Conservation (phyloP, 441 rosid species). For the Euphorbia schlechtendalii region DNA sequence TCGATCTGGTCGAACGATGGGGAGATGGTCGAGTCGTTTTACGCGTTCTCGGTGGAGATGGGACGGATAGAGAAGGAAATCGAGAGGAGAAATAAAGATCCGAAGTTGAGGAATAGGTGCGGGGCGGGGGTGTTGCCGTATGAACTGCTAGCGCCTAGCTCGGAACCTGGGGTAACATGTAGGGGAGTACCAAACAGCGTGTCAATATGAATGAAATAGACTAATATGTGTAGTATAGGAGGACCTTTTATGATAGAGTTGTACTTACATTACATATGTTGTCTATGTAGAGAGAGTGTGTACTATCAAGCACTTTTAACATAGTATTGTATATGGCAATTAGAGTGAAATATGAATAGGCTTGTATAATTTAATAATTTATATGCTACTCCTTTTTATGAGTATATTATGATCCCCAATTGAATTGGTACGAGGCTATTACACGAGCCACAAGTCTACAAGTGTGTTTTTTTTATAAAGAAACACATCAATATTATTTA, state of each 20-base stretch:
- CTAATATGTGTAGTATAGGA: background rate
- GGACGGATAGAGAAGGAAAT: conserved; percentile 72
- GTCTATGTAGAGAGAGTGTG: background rate
- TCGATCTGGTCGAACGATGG: conserved; percentile 75
- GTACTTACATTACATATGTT: conserved; percentile 7
- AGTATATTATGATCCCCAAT: no score
- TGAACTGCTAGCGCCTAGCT: conserved; percentile 79
- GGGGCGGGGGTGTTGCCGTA: conserved; percentile 96
- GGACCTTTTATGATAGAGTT: conserved; percentile 7
- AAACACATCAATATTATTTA: no score
- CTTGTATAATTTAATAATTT: no score
- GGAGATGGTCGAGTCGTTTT: conserved; percentile 67
- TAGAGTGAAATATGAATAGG: no score
- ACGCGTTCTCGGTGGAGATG: conserved; percentile 63
- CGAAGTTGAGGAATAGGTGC: conserved; percentile 58
- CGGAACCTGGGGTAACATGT: conserved; percentile 93
- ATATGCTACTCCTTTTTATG: no score
- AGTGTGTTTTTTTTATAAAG: no score
- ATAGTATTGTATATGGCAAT: conserved; percentile 1
- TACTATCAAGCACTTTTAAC: background rate
- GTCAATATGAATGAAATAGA: conserved; percentile 43
- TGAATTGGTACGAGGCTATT: no score
- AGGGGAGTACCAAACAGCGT: conserved; percentile 96
- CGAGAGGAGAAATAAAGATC: conserved; percentile 63
- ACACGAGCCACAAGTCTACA: no score